These are phyloP conservation scores for Paracorniculantispora psalliotae DNA, from an alignment of 2,329 filamentous ascomycete species.

Conservation along the genomic window DNA sequence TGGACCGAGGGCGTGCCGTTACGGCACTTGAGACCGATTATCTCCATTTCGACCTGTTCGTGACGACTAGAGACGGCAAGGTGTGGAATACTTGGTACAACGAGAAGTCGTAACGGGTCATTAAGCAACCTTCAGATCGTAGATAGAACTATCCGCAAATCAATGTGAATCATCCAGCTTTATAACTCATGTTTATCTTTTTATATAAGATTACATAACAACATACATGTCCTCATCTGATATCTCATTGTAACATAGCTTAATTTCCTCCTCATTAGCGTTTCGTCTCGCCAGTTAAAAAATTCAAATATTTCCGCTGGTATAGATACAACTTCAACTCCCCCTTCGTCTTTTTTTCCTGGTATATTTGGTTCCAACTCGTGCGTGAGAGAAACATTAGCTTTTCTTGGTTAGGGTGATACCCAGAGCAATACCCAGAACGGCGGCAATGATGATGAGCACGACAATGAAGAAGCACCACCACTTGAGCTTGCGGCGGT, in stretches of 20 bases:
- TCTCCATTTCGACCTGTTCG: no score
- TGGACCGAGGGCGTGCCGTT: no score
- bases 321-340: background rate
- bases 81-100: no score
- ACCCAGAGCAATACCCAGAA: conserved; percentile 50
- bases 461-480: conserved; percentile 62
- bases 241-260: background rate
- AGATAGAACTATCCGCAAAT: no score
- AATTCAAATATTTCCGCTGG: conserved; percentile 1
- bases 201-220: conserved; percentile 1
- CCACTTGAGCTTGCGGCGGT: conserved; percentile 75
- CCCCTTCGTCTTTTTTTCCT: background rate
- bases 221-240: conserved; percentile 3
- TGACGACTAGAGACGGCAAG: no score
- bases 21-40: no score
- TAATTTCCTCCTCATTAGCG: conserved; percentile 7
- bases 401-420: conserved; percentile 33
- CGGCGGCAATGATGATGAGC: conserved; percentile 53
- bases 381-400: no score
- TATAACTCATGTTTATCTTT: background rate
- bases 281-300: background rate
- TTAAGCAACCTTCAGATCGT: no score
- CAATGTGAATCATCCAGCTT: no score
- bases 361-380: no score
- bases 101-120: no score